Base-by-base conservation (phyloP, 208 protist genomes). In the Crithidia mellificae region DNA sequence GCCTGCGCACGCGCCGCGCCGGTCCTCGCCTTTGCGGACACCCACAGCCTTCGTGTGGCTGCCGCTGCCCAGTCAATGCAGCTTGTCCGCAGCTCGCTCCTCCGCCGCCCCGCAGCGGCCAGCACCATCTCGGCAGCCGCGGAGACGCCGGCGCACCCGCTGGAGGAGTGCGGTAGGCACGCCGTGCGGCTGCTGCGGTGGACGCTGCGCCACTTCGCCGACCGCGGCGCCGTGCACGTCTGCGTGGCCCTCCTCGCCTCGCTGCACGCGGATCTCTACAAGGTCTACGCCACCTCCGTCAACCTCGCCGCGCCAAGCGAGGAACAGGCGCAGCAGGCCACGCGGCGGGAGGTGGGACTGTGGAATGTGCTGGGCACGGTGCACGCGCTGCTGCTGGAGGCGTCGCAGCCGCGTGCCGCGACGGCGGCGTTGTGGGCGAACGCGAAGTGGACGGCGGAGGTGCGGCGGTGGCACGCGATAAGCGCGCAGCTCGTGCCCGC, bases 101-200 rank as follows among this genome's bases (percentile, higher is more conserved):
- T 61, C 44, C 63, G 25, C 30, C 50, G 2, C 8, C 20, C 20
- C 12, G 50, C 55, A 0, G 20, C 49, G 30, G 34, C 44, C 46
- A 56, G 29, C 44, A 41, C 39, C n/a, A 38, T 34, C 47, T 52
- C 70, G 11, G 41, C 49, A 1, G 62, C 56, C 2, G 55, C 57
- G 36, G 70, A 76, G 47, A 65, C 49, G 30, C 47, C 70, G 34
- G 29, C 51, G 14, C 70, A 54, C 29, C 43, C 70, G 24, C 49
- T 69, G 46, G 70, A 70, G 32, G 63, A 76, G 46, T 76, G 70
- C 41, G 70, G 70, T 25, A 30, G 70, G 17, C 53, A 65, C 47
- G 70, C 70, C 12, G 63, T 76, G 63, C 70, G 55, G 44, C 57
- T 76, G 53, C 56, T 64, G 49, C 63, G 56, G 15, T 76, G 70